Conservation (phyloP, 2,329 filamentous ascomycete species). For the Ophiostoma himal-ulmi region DNA sequence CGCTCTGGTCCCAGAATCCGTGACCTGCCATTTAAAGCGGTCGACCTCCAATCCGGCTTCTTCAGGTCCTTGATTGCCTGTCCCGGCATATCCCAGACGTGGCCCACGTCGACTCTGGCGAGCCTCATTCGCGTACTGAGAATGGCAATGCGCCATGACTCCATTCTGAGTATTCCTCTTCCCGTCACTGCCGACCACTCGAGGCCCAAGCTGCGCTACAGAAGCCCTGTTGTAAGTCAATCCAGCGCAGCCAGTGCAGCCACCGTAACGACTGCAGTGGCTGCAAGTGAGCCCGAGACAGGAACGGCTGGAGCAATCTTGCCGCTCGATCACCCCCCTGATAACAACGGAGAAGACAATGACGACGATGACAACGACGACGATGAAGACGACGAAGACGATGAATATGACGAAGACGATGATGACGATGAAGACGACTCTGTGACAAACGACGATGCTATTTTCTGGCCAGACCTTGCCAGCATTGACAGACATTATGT, state of each 20-base stretch:
- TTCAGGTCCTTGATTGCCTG: background rate
- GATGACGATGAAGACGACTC: conserved; percentile 16
- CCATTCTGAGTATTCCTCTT: background rate
- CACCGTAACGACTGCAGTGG: background rate
- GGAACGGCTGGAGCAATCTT: background rate
- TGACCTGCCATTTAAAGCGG: background rate
- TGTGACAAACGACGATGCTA: background rate
- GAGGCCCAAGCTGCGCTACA: background rate
- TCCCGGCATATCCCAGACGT: background rate
- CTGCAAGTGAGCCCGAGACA: background rate
- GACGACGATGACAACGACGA: conserved; percentile 1
- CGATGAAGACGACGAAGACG: background rate
- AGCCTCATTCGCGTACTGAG: background rate
- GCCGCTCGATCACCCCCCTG: background rate
- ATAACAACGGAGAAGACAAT: background rate
- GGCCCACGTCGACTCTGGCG: background rate
- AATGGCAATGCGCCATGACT: background rate
- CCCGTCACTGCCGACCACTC: background rate
- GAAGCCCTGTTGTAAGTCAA: background rate
- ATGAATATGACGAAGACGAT: conserved; percentile 27
- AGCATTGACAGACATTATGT: background rate
- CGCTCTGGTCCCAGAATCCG: background rate
- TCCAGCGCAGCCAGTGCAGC: background rate
- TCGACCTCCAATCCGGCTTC: background rate
- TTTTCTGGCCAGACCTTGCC: conserved; percentile 8